Evolutionary conservation across 768 basidiomycete genomes (phyloP).

Genomic region (Pluteus cervinus): DNA sequence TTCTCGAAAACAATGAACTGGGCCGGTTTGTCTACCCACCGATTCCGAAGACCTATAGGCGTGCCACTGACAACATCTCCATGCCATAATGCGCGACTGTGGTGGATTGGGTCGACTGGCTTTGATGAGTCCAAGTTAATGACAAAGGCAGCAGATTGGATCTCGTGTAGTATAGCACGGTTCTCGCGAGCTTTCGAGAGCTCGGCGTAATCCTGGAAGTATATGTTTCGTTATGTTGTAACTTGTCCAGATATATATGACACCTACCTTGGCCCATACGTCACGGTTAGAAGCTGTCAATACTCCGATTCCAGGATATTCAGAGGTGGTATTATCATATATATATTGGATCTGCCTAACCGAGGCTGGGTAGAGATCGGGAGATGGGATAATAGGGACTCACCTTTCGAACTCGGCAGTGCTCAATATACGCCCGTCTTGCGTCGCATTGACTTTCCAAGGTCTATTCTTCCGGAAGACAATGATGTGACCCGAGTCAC

Average conservation of each 20-base stretch:
- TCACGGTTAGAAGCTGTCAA: slow-evolving; percentile 79
- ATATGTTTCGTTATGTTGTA: slow-evolving; percentile 4
- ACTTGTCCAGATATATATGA: background rate
- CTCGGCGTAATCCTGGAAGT: slow-evolving; percentile 52
- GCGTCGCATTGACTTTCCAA: slow-evolving; percentile 70
- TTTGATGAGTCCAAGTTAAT: slow-evolving; percentile 69
- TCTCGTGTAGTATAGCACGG: slow-evolving; percentile 54
- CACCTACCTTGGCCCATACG: slow-evolving; percentile 75
- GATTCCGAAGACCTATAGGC: slow-evolving; percentile 58
- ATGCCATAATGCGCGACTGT: slow-evolving; percentile 78
- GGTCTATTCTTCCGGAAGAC: slow-evolving; percentile 81
- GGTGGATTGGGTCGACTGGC: slow-evolving; percentile 45
- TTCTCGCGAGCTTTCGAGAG: slow-evolving; percentile 60
- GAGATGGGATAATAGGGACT: slow-evolving; percentile 10
- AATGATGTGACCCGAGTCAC: slow-evolving; percentile 72
- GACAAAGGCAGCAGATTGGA: slow-evolving; percentile 83
- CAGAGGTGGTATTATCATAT: slow-evolving; percentile 53
- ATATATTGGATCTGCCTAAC: slow-evolving; percentile 67
- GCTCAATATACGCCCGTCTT: slow-evolving; percentile 52
- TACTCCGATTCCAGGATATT: slow-evolving; percentile 71
- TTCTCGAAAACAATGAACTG: slow-evolving; percentile 87
- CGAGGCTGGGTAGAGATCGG: slow-evolving; percentile 1
- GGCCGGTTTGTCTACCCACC: slow-evolving; percentile 88
- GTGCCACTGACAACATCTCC: slow-evolving; percentile 50
- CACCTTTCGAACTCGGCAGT: slow-evolving; percentile 63